These are phyloP conservation scores for Fusarium bactridioides DNA, from an alignment of 2,329 filamentous ascomycete genomes.

Conservation along the genomic window DNA sequence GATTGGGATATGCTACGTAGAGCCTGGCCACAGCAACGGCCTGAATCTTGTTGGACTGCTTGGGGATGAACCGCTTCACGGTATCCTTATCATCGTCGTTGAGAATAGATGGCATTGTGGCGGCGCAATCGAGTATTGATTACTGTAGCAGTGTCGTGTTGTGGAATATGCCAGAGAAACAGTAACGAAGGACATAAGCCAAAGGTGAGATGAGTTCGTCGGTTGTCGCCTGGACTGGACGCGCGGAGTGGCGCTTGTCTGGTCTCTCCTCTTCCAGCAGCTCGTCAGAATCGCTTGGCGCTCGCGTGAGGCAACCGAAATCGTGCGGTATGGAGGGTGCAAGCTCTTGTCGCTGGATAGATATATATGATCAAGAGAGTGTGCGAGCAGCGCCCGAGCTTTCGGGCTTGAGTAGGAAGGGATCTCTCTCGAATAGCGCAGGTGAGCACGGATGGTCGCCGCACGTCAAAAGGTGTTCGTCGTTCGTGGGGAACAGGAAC, in stretches of 20 bases:
- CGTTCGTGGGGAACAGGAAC: conserved; percentile 32
- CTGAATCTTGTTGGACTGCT: conserved; percentile 95
- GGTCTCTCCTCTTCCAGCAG: conserved; percentile 31
- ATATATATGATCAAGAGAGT: conserved; percentile 27
- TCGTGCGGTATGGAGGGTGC: conserved; percentile 3
- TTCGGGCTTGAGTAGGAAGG: conserved; percentile 35
- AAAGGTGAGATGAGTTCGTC: conserved; percentile 19
- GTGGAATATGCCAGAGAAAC: not conserved
- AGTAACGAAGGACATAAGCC: conserved; percentile 4
- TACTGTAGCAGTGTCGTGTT: not conserved
- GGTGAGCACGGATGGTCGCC: conserved; percentile 38
- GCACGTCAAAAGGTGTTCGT: conserved; percentile 39
- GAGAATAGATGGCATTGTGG: conserved; percentile 72
- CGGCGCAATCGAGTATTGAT: conserved; percentile 8
- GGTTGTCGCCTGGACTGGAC: conserved; percentile 30
- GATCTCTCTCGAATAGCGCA: conserved; percentile 40
- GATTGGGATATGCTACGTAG: conserved; percentile 90
- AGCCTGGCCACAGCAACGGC: conserved; percentile 92
- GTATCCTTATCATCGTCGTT: conserved; percentile 95
- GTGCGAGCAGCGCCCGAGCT: conserved; percentile 37
- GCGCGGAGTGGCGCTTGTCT: conserved; percentile 40
- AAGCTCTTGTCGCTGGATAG: conserved; percentile 13
- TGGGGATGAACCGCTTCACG: conserved; percentile 93
- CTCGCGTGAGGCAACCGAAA: conserved; percentile 40
- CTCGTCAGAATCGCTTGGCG: conserved; percentile 34